A percentile compares a stretch with the other conserved stretches of the same genome.
phyloP scores from a whole-genome alignment of 345 rosid genomes.

The Geranium rotundifolium region DNA sequence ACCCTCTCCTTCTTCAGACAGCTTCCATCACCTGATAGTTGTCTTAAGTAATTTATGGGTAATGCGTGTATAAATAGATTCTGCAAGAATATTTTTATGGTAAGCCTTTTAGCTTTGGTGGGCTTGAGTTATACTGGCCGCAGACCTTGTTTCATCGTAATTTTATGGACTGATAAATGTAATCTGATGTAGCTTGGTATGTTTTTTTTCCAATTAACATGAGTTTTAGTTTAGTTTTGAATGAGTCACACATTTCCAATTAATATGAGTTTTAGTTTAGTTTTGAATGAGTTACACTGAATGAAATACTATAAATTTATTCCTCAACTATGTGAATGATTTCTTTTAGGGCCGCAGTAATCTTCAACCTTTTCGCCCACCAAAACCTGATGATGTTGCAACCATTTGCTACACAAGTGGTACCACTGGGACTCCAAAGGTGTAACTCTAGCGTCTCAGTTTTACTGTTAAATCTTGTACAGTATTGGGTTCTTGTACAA shows the following conservation, averaged over 20 bases:
- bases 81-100: too few species aligned
- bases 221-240: too few species aligned
- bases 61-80: background rate
- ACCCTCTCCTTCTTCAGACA: too few species aligned
- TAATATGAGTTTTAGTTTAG: too few species aligned
- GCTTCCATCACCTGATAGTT: too few species aligned
- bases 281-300: background rate
- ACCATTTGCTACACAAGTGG: constrained; percentile 96
- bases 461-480: constrained; percentile 8
- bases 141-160: background rate
- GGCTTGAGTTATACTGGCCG: background rate
- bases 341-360: constrained; percentile 48
- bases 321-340: constrained; percentile 15
- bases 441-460: constrained; percentile 15
- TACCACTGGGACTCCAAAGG: constrained; percentile 98
- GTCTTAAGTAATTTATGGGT: background rate
- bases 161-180: background rate
- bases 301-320: background rate
- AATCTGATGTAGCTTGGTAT: too few species aligned
- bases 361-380: constrained; percentile 49
- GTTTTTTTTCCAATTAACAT: too few species aligned
- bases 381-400: constrained; percentile 54
- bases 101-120: background rate
- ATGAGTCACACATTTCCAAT: too few species aligned
- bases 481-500: background rate